phyloP scores from a whole-genome alignment of 2,329 filamentous ascomycete species.

The Pyrenophora tritici-repentis region DNA sequence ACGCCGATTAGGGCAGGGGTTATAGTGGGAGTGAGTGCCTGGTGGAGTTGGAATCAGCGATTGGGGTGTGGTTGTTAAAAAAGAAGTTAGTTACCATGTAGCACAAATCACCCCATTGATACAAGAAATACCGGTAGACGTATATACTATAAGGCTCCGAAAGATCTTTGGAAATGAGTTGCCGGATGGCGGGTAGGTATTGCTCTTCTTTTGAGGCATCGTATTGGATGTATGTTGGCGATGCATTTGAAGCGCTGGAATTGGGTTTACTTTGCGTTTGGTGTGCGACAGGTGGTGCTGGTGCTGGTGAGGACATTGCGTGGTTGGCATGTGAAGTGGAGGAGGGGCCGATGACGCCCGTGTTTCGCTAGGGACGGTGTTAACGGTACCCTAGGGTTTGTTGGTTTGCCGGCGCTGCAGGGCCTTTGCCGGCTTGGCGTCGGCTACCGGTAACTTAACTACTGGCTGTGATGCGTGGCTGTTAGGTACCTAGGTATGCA shows the following conservation, averaged over 20 bases:
- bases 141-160: slow-evolving; percentile 99
- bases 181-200: slow-evolving; percentile 83
- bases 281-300: too few species aligned
- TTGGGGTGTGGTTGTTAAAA: background rate
- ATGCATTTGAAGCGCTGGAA: too few species aligned
- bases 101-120: slow-evolving; percentile 97
- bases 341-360: too few species aligned
- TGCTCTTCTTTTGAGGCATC: slow-evolving; percentile 62
- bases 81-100: slow-evolving; percentile 69
- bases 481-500: too few species aligned
- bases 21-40: slow-evolving; percentile 41
- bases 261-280: too few species aligned
- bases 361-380: too few species aligned
- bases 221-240: slow-evolving; percentile 60
- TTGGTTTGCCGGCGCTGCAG: too few species aligned
- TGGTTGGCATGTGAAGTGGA: too few species aligned
- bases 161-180: slow-evolving; percentile 92
- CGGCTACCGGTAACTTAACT: too few species aligned
- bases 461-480: too few species aligned
- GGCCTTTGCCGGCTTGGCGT: slow-evolving; percentile 8
- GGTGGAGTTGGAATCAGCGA: background rate
- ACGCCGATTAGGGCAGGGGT: slow-evolving; percentile 75
- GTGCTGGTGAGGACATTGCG: too few species aligned
- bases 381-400: too few species aligned
- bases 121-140: slow-evolving; percentile 96